Percentiles rank a stretch among this genome's conserved stretches.
These are phyloP conservation scores for Podospora fimiseda DNA, from an alignment of 495 filamentous ascomycete genomes.

Conservation along the genomic window DNA sequence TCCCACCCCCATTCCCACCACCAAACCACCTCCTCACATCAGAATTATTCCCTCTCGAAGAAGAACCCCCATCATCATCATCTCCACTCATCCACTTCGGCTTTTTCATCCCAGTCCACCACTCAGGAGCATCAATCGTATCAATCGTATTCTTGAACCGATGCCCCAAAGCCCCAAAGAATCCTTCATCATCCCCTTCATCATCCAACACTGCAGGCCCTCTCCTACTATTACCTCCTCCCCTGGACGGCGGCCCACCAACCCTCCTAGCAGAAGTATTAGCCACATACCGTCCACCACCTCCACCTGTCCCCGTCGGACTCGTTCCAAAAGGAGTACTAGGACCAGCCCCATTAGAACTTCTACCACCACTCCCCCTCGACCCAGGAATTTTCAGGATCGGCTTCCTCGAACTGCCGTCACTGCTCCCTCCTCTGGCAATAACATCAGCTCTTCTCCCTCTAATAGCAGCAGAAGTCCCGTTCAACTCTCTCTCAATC, in stretches of 20 bases:
- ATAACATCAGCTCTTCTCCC: conserved; percentile 29
- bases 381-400: conserved; percentile 33
- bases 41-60: conserved; percentile 18
- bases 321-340: conserved; percentile 40
- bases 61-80: conserved; percentile 27
- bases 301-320: conserved; percentile 23
- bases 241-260: conserved; percentile 18
- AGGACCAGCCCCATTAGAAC: conserved; percentile 9
- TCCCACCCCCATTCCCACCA: conserved; percentile 21
- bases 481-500: conserved; percentile 81
- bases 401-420: conserved; percentile 26
- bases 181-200: conserved; percentile 66
- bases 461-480: conserved; percentile 37
- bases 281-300: conserved; percentile 19
- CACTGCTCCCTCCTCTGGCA: conserved; percentile 17
- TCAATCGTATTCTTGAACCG: conserved; percentile 89
- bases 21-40: conserved; percentile 44
- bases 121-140: conserved; percentile 69
- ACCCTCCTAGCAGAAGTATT: conserved; percentile 28
- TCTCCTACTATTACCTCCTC: conserved; percentile 1
- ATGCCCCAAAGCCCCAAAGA: conserved; percentile 77
- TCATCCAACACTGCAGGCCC: conserved; percentile 17
- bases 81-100: conserved; percentile 79
- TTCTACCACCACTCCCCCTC: conserved; percentile 16
- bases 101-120: conserved; percentile 67